A percentile compares a stretch with the other conserved stretches of the same genome.
These are phyloP conservation scores for Musa schizocarpa DNA, from an alignment of 176 grass and related monocot species.

Conservation along the genomic window DNA sequence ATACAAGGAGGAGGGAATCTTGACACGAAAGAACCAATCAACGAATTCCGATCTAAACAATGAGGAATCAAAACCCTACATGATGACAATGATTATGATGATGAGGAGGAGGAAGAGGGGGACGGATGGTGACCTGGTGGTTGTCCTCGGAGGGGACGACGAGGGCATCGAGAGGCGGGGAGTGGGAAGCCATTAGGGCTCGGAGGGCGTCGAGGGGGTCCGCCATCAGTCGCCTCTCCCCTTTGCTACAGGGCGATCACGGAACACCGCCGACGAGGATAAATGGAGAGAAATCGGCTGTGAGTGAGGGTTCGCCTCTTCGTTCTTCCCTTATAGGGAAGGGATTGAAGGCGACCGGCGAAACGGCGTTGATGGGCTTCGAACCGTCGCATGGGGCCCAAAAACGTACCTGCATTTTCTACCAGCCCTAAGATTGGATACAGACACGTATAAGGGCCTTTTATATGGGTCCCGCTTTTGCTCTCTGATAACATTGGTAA, in stretches of 20 bases:
- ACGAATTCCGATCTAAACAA: not conserved
- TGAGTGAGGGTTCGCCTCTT: not conserved
- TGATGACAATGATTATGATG: not conserved
- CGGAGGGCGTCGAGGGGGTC: conserved; percentile 59
- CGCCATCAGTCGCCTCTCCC: conserved; percentile 18
- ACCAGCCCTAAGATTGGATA: too few relatives aligned
- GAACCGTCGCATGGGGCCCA: too few relatives aligned
- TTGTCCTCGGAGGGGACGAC: conserved; percentile 88
- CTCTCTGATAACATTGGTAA: too few relatives aligned
- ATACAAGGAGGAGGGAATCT: not conserved
- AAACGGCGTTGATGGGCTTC: too few relatives aligned
- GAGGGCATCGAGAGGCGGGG: conserved; percentile 69
- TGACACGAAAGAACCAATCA: not conserved
- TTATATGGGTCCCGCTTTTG: too few relatives aligned
- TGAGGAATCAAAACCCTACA: not conserved
- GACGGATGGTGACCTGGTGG: conserved; percentile 53
- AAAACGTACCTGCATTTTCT: too few relatives aligned
- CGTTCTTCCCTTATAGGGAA: not conserved
- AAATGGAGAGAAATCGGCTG: not conserved
- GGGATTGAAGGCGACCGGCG: not conserved
- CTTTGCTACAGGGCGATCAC: not conserved
- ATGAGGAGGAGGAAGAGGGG: not conserved
- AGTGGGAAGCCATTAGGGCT: conserved; percentile 65
- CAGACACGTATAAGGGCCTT: too few relatives aligned
- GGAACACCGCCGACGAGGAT: not conserved